Evolutionary conservation across 306 rosid genomes (phyloP), one percentile per base, ranked within the genome.

Genomic region (Begonia masoniana): DNA sequence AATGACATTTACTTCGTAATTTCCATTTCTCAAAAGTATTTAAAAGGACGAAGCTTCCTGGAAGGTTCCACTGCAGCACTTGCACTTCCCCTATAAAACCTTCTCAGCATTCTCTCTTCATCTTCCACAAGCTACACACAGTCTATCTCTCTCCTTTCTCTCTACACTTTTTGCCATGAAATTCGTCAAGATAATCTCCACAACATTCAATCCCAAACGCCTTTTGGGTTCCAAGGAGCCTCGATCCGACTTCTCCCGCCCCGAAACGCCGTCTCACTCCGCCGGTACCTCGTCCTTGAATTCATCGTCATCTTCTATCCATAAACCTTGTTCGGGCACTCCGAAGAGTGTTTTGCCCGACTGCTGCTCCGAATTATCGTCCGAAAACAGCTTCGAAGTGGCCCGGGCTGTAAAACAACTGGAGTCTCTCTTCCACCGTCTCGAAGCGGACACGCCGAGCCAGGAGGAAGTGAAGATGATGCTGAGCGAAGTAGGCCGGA

Each of bases 321-420:
- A 46, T 13, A 74, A 70, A 47, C 43, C 9, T 73, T n/a, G 47
- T 62, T 10, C 0, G 39, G 62, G 35, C 0, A 89, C 97, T 0
- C 95, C 97, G 0, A 76, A 75, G 3, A 82, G 87, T 56, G 91
- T 82, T 23, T 67, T 85, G 12, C 94, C 80, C 0, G 58, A 64
- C 0, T 78, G 77, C 50, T 82, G 83, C 83, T 51, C 84, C 24
- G 82, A 71, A 0, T 26, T 49, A 60, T 19, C 77, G 4, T 57
- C 68, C 15, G 81, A 75, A 26, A 31, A 46, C 1, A 71, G 36
- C 5, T 47, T n/a, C 17, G 95, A 77, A 14, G 64, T 75, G 10
- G 68, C 66, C 1, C 73, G 78, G 12, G 85, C 94, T 0, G 68
- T 81, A 49, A 74, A 70, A 23, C 73, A 80, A 39, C 76, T 89